Base-by-base conservation (phyloP, 345 rosid genomes). In the Arabis alpina region DNA sequence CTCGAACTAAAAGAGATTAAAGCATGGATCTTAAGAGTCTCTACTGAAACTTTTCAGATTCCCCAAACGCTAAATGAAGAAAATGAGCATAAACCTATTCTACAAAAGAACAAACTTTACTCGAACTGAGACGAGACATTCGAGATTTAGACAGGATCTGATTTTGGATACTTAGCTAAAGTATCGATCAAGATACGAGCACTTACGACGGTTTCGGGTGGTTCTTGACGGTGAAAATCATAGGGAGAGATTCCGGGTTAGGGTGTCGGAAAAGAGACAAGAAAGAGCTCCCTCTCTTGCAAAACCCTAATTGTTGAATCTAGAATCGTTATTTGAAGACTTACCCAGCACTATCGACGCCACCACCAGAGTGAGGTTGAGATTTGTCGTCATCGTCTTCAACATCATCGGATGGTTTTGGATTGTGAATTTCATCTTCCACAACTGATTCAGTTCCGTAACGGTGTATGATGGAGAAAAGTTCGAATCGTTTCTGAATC, bases 1-100 rank as follows among this genome's bases (percentile, higher is more conserved):
- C n/a, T 27, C 14, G 48, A 74, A 53, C 74, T 61, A 53, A 25
- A 36, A 9, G 9, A 8, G 43, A 60, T 15, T 56, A 42, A 76
- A 76, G 56, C 79, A 56, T 57, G 50, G 61, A 64, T 64, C 66
- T 56, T 70, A 6, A 30, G 28, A 1, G 60, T 69, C 54, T 75
- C 37, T 28, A 61, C 25, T 61, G 5, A 2, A 54, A 47, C 10
- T 47, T 10, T 10, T 10, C 23, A 39, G 52, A 39, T 47, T 54
- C 44, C 14, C 14, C 53, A 44, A 25, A 16, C n/a, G 11, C 64
- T 61, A 50, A 65, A 50, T 30, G 28, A 34, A 44, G 39, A 52
- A 34, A 52, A 61, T 43, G 69, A 55, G 48, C 14, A 68, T 6
- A 28, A 49, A 45, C 57, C 44, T 28, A 2, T 27, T 45, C 11